A percentile compares a stretch with the other conserved stretches of the same genome.
phyloP scores from a whole-genome alignment of 345 rosid genomes.

The Excoecaria cochinchinensis region DNA sequence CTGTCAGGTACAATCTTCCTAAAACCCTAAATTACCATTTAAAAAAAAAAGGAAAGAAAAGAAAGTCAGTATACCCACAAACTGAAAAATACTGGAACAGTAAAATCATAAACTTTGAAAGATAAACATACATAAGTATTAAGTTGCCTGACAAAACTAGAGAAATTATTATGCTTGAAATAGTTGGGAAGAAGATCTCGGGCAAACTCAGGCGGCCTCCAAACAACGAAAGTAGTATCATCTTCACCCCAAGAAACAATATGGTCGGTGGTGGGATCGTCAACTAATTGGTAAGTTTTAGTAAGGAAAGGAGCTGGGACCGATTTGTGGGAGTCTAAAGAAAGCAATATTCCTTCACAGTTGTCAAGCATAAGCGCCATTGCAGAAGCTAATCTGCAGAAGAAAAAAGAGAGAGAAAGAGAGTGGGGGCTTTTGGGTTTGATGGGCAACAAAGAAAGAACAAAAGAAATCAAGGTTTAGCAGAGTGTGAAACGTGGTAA shows the following conservation, averaged over 20 bases:
- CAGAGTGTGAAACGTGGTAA: not conserved
- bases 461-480: no score
- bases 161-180: slow-evolving; percentile 97
- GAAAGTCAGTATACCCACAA: slow-evolving; percentile 5
- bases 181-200: slow-evolving; percentile 94
- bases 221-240: slow-evolving; percentile 79
- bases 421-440: not conserved
- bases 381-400: not conserved
- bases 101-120: not conserved
- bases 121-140: slow-evolving; percentile 70
- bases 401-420: slow-evolving; percentile 11
- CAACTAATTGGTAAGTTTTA: slow-evolving; percentile 91
- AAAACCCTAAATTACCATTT: slow-evolving; percentile 61
- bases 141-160: slow-evolving; percentile 96
- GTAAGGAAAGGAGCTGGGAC: slow-evolving; percentile 97
- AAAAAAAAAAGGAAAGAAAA: slow-evolving; percentile 16
- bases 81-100: not conserved
- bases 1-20: slow-evolving; percentile 97
- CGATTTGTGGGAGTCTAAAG: slow-evolving; percentile 78
- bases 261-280: slow-evolving; percentile 83
- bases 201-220: slow-evolving; percentile 94
- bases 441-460: slow-evolving; percentile 10
- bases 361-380: slow-evolving; percentile 58
- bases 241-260: slow-evolving; percentile 88
- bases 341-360: slow-evolving; percentile 72